These are phyloP conservation scores for Clavaria fumosa DNA, from an alignment of 768 basidiomycete species.

Conservation along the genomic window DNA sequence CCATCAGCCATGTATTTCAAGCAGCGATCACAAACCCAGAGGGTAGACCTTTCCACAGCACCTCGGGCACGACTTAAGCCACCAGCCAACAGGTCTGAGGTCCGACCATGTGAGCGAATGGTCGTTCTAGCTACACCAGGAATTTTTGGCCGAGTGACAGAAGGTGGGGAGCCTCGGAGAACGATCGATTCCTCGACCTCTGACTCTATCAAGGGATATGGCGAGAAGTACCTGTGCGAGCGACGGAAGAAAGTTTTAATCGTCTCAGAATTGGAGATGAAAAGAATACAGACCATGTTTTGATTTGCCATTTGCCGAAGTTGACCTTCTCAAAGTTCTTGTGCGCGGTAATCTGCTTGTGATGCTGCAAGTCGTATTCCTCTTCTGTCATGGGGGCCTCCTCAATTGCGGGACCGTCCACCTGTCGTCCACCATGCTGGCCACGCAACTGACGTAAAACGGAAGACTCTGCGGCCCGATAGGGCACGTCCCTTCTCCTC, in stretches of 20 bases:
- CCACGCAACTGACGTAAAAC: constrained; percentile 7
- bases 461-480: not conserved
- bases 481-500: too few species aligned
- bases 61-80: constrained; percentile 34
- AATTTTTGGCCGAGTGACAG: constrained; percentile 22
- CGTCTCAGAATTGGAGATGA: too few species aligned
- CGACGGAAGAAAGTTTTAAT: constrained; percentile 2
- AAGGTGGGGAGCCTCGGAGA: constrained; percentile 10
- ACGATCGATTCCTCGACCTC: constrained; percentile 38
- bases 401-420: too few species aligned
- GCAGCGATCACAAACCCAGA: constrained; percentile 86
- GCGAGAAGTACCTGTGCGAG: constrained; percentile 91
- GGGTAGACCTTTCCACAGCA: constrained; percentile 30
- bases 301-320: constrained; percentile 77
- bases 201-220: constrained; percentile 65
- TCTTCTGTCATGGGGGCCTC: constrained; percentile 44
- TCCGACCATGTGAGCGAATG: constrained; percentile 51
- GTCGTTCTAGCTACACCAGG: constrained; percentile 35
- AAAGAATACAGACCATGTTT: constrained; percentile 54
- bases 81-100: constrained; percentile 56
- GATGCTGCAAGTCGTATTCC: constrained; percentile 52
- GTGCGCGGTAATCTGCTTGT: constrained; percentile 49
- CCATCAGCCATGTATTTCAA: constrained; percentile 92
- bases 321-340: constrained; percentile 80
- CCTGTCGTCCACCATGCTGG: too few species aligned